Conservation (phyloP, 2,329 filamentous ascomycete genomes). For the Cadophora luteo-olivacea region DNA sequence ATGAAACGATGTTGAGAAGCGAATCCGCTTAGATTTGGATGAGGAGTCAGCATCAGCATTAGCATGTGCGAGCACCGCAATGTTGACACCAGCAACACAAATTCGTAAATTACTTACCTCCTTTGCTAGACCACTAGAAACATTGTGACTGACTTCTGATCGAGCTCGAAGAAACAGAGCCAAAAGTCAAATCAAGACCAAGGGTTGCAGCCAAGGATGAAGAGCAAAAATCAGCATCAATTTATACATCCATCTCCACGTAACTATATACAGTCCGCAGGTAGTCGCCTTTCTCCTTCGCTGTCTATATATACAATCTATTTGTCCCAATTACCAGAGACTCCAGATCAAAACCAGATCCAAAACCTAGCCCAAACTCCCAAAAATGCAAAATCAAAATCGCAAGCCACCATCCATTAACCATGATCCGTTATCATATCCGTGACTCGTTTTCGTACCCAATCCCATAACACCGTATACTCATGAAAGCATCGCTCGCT, state of each 20-base stretch:
- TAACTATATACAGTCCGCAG: conserved; percentile 10
- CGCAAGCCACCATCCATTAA: conserved; percentile 2
- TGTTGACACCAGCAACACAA: no score
- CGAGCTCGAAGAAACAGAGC: background rate
- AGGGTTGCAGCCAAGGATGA: background rate
- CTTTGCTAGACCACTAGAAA: no score
- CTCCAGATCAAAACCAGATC: background rate
- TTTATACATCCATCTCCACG: background rate
- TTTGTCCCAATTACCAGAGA: background rate
- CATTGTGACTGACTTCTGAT: no score
- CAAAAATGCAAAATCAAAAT: conserved; percentile 5
- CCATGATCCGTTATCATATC: conserved; percentile 13
- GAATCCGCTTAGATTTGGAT: no score
- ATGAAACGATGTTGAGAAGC: background rate
- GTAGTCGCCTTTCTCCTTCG: background rate
- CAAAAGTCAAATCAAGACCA: background rate
- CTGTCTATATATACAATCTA: conserved; percentile 11
- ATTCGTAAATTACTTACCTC: no score
- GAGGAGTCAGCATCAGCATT: no score
- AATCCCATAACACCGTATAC: conserved; percentile 14
- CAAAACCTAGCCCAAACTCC: conserved; percentile 13
- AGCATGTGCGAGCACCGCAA: no score
- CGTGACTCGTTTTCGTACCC: background rate
- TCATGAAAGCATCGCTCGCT: conserved; percentile 17
- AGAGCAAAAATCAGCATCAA: background rate